phyloP scores from a whole-genome alignment of 768 basidiomycete species.

The Termitomyces eurrhizus region DNA sequence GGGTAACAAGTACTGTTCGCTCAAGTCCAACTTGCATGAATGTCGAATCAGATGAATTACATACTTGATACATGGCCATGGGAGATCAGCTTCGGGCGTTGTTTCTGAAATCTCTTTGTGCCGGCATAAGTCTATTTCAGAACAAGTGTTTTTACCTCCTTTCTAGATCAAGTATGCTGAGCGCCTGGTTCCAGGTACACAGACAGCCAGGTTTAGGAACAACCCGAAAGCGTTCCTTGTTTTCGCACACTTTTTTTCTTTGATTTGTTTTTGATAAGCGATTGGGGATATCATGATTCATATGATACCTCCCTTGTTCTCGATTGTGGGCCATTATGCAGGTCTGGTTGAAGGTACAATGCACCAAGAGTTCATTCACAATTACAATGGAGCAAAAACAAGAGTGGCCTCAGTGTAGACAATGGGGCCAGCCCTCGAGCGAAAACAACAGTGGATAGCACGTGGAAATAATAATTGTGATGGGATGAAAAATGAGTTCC shows the following conservation, averaged over 20 bases:
- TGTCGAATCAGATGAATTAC: not conserved
- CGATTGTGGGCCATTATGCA: not conserved
- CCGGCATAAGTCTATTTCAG: not conserved
- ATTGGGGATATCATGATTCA: not conserved
- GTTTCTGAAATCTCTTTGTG: not conserved
- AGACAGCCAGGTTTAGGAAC: not conserved
- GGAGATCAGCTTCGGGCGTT: not conserved
- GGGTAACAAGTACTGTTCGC: not conserved
- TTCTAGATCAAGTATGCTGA: not conserved
- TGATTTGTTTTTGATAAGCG: not conserved
- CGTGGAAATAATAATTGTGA: constrained; percentile 1
- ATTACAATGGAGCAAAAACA: not conserved
- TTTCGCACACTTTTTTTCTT: not conserved
- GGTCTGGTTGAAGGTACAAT: not conserved
- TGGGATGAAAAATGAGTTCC: not conserved
- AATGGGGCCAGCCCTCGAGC: not conserved
- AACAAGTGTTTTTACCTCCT: not conserved
- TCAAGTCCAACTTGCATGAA: not conserved
- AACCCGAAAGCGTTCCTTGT: not conserved
- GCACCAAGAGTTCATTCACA: not conserved
- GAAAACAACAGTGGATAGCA: not conserved
- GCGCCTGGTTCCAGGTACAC: not conserved
- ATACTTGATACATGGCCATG: not conserved
- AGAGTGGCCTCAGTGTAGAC: not conserved
- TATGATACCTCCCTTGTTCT: not conserved